A percentile compares a stretch with the other conserved stretches of the same genome.
Evolutionary conservation across 1,139 yeast genomes (phyloP).

Genomic region (Sugiyamaella pinicola): DNA sequence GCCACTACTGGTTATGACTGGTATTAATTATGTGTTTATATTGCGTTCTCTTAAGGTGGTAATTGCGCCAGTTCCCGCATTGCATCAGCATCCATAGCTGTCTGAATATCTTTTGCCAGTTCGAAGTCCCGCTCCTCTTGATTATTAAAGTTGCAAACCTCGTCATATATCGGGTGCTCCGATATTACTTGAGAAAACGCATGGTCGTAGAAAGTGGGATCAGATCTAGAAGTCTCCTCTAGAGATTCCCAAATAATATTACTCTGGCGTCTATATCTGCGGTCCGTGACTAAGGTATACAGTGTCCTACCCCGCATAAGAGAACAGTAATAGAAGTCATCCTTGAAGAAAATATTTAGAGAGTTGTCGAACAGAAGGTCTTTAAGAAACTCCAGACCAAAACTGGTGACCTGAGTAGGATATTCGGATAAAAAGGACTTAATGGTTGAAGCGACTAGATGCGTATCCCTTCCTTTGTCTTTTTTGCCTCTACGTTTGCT

Average conservation of each 20-base stretch:
- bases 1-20: no score
- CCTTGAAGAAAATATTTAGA: constrained; percentile 72
- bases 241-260: constrained; percentile 77
- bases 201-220: constrained; percentile 68
- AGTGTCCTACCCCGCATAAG: constrained; percentile 54
- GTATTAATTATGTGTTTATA: no score
- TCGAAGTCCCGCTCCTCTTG: constrained; percentile 44
- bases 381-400: constrained; percentile 54
- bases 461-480: neutral
- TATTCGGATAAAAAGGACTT: constrained; percentile 53
- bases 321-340: constrained; percentile 80
- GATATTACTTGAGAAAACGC: constrained; percentile 35
- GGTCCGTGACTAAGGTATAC: constrained; percentile 73
- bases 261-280: constrained; percentile 55
- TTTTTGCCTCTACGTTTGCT: neutral
- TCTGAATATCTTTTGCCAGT: constrained; percentile 58
- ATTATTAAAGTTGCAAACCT: constrained; percentile 16
- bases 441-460: constrained; percentile 26
- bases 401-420: constrained; percentile 68
- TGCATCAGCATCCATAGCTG: constrained; percentile 51
- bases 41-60: no score
- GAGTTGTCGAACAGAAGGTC: constrained; percentile 50
- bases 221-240: constrained; percentile 62
- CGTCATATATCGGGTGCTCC: neutral
- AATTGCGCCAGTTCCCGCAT: constrained; percentile 36